phyloP scores from a whole-genome alignment of 129 eudicot genomes.

The Calendula officinalis region DNA sequence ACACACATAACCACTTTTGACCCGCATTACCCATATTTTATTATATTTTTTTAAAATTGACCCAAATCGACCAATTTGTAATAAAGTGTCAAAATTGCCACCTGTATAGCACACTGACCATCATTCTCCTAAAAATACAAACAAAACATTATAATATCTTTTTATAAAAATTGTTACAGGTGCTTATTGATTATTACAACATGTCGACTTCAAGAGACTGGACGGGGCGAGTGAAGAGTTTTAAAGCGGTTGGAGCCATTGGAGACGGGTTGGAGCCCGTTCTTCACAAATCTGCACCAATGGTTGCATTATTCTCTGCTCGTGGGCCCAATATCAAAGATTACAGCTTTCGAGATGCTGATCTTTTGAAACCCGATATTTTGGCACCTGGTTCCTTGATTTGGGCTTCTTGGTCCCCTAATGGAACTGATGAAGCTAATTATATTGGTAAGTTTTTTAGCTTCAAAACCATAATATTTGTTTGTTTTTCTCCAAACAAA shows the following conservation, averaged over 20 bases:
- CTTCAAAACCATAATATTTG: not conserved
- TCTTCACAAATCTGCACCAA: slow-evolving; percentile 90
- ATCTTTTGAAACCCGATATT: slow-evolving; percentile 94
- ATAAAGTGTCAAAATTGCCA: not conserved
- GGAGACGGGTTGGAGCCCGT: slow-evolving; percentile 83
- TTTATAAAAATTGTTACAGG: slow-evolving; percentile 42
- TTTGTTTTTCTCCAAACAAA: not conserved
- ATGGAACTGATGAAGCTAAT: slow-evolving; percentile 96
- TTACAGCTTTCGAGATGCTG: slow-evolving; percentile 92
- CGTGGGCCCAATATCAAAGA: slow-evolving; percentile 97
- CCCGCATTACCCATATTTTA: too few relatives aligned
- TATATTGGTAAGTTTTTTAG: slow-evolving; percentile 49
- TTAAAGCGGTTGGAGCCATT: slow-evolving; percentile 76
- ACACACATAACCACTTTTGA: too few relatives aligned
- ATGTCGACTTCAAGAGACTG: slow-evolving; percentile 84
- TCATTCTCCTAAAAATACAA: not conserved
- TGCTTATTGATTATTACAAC: slow-evolving; percentile 90
- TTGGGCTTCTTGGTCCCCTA: slow-evolving; percentile 99
- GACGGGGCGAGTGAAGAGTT: slow-evolving; percentile 97
- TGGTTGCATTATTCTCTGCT: slow-evolving; percentile 93
- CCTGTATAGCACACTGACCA: not conserved
- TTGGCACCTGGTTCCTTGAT: slow-evolving; percentile 97
- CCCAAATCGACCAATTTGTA: not conserved
- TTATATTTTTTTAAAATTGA: too few relatives aligned
- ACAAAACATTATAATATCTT: slow-evolving; percentile 7